These are phyloP conservation scores for Fremontodendron californicum DNA, from an alignment of 345 rosid species.

Conservation along the genomic window DNA sequence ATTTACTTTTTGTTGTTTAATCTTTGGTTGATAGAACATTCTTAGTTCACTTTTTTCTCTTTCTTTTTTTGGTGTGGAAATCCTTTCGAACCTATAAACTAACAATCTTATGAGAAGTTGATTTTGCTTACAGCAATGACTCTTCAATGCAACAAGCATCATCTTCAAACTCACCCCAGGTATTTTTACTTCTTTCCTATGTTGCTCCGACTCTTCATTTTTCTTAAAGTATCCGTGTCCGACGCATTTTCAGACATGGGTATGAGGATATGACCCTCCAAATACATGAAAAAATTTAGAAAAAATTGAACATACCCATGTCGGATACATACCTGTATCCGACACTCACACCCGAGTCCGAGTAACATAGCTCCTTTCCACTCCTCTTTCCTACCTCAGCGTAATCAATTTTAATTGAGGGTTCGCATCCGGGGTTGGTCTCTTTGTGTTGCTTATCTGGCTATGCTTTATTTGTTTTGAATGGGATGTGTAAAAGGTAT, in stretches of 20 bases:
- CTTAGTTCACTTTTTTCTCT: neutral
- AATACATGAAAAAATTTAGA: too few species aligned
- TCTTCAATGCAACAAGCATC: conserved; percentile 47
- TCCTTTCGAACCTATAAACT: too few species aligned
- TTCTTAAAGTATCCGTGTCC: too few species aligned
- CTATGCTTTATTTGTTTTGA: neutral
- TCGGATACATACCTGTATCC: too few species aligned
- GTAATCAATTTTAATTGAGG: neutral
- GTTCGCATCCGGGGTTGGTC: neutral
- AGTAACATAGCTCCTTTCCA: too few species aligned
- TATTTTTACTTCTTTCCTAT: conserved; percentile 18
- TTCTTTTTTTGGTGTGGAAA: too few species aligned
- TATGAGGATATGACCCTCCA: too few species aligned
- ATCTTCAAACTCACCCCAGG: conserved; percentile 59
- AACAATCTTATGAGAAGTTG: conserved; percentile 5
- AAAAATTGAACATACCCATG: too few species aligned
- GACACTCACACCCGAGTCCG: too few species aligned
- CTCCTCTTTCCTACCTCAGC: neutral
- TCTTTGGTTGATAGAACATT: neutral
- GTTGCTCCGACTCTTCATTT: too few species aligned
- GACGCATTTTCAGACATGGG: too few species aligned
- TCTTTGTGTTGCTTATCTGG: neutral
- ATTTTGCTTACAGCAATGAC: conserved; percentile 37
- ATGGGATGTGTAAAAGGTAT: neutral
- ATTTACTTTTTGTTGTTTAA: neutral